Base-by-base conservation (phyloP, 805 yeast species). In the Lipomyces lipofer region DNA sequence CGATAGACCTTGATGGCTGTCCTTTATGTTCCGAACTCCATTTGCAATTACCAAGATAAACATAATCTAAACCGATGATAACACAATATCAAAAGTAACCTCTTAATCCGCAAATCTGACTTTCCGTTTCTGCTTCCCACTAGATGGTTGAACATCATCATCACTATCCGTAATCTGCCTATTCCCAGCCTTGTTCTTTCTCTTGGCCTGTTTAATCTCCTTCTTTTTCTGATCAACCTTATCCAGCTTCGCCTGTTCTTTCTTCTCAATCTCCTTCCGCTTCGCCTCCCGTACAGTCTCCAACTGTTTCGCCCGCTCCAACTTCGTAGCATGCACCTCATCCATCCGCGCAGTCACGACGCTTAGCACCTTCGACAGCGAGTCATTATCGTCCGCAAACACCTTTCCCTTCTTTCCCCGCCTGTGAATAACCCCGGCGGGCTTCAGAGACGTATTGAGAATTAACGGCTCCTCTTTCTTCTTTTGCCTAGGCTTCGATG, bases 251-350 rank as follows among this genome's bases (percentile, higher is more conserved):
- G 74, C 82, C 50, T 79, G 78, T 64, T 92, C 97, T 67, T 85
- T 86, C 68, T 85, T 76, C 68, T 92, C 97, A 60, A 92, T 81
- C 69, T 94, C 98, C 71, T 84, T 78, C 66, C 88, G 82, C 74
- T 86, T 88, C 61, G 89, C 75, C 42, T 89, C 96, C 66, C 99
- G 79, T 55, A 92, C 81, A 63, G 88, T 95, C 70, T 92, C 97
- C 45, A 94, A 76, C 70, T 95, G 84, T 67, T 88, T 82, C 0
- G 96, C 84, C 67, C 88, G 88, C 67, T 92, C 99, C 52, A 94
- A 75, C 71, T 90, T 94, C 63, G 96, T 86, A 58, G 92, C 97
- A 60, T 83, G 78, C 57, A 84, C 81, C 67, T 90, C 95, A 64
- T 89, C 90, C 51, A 94, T 89, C 29, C 85, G 81, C 60, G 83